These are phyloP conservation scores for Microdochium nivale DNA, from an alignment of 2,329 filamentous ascomycete species.

Conservation along the genomic window DNA sequence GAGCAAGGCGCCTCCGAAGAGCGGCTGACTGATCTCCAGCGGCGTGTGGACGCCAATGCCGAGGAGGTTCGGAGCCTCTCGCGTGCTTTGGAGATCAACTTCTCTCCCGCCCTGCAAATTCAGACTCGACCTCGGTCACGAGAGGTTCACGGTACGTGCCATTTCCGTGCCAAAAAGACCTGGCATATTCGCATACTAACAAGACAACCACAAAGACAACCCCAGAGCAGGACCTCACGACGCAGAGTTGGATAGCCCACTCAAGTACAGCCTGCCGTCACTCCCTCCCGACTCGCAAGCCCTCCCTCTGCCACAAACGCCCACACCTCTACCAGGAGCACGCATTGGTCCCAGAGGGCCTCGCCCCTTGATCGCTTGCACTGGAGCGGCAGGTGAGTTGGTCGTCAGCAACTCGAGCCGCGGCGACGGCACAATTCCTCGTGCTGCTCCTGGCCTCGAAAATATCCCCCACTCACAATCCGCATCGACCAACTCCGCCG, in stretches of 20 bases:
- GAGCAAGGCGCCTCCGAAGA: not conserved
- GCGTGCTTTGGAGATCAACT: not conserved
- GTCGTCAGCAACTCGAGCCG: not conserved
- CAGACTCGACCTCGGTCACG: not conserved
- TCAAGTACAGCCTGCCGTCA: not conserved
- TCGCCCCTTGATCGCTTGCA: not conserved
- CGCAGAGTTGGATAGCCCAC: not conserved
- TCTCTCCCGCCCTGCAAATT: not conserved
- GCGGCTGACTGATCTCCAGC: not conserved
- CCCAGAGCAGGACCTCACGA: not conserved
- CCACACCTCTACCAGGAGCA: not conserved
- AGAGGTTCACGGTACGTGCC: not conserved
- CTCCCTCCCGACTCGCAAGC: not conserved
- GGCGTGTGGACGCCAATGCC: not conserved
- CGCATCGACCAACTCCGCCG: not conserved
- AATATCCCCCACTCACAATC: not conserved
- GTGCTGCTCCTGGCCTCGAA: not conserved
- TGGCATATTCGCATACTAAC: not conserved
- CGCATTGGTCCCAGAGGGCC: not conserved
- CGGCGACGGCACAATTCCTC: not conserved
- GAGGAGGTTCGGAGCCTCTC: not conserved
- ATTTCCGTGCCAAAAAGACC: no score
- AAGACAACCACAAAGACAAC: not conserved
- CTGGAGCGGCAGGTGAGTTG: not conserved
- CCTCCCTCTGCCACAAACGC: not conserved